Conservation (phyloP, 2,329 filamentous ascomycete species). For the Fusarium burgessii region DNA sequence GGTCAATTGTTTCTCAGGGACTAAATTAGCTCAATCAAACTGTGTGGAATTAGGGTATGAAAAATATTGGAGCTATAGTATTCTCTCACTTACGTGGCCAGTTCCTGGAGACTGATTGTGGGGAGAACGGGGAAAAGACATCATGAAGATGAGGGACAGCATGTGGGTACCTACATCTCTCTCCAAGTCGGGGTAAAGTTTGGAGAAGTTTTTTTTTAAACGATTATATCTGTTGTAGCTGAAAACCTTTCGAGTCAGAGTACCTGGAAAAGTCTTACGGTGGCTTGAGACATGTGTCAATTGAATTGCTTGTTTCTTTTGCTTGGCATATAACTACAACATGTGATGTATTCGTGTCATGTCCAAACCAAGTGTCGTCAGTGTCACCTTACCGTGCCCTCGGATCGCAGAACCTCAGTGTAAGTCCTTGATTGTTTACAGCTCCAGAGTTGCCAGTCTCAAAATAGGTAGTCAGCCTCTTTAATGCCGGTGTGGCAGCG, state of each 20-base stretch:
- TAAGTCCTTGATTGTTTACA: not conserved
- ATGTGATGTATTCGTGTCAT: constrained; percentile 6
- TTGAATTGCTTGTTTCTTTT: constrained; percentile 16
- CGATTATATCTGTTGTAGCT: not conserved
- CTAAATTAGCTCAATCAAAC: constrained; percentile 1
- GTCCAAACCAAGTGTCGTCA: constrained; percentile 8
- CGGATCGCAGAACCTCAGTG: not conserved
- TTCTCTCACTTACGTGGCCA: not conserved
- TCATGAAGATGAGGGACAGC: constrained; percentile 23
- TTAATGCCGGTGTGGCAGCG: not conserved
- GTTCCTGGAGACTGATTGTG: constrained; percentile 12
- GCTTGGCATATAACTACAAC: constrained; percentile 13
- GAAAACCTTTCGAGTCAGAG: not conserved
- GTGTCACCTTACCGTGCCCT: constrained; percentile 3
- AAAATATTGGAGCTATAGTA: not conserved
- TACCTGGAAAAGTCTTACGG: constrained; percentile 10
- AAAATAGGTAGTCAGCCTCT: not conserved
- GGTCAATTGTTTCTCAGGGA: constrained; percentile 8
- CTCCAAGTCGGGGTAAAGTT: constrained; percentile 33
- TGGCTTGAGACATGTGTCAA: constrained; percentile 19
- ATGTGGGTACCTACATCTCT: constrained; percentile 19
- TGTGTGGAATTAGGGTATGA: not conserved
- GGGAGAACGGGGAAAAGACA: constrained; percentile 3
- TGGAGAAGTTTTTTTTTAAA: constrained; percentile 29
- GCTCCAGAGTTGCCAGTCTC: not conserved